These are phyloP conservation scores for Phytopythium aichiense DNA, from an alignment of 352 stramenopile species.

Conservation along the genomic window DNA sequence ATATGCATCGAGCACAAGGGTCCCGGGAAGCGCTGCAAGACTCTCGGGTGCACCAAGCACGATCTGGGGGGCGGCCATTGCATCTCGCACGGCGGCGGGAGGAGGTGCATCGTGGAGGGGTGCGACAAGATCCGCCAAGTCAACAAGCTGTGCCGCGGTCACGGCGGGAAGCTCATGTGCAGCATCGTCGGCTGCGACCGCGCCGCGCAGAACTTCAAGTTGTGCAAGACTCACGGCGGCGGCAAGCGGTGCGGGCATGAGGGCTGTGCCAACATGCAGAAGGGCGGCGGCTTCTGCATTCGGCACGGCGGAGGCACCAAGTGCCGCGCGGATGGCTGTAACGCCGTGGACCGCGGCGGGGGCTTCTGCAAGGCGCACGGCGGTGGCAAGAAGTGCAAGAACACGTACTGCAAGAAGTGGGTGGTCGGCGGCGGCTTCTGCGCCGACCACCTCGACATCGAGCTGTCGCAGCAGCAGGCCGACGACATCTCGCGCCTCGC, in stretches of 20 bases:
- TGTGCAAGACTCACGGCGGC: conserved; percentile 84
- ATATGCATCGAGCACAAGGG: conserved; percentile 78
- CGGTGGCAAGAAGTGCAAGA: conserved; percentile 74
- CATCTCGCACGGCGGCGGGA: conserved; percentile 79
- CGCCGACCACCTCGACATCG: conserved; percentile 55
- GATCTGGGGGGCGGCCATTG: conserved; percentile 80
- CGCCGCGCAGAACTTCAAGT: conserved; percentile 72
- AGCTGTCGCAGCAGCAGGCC: conserved; percentile 40
- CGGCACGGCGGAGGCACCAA: conserved; percentile 77
- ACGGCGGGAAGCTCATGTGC: conserved; percentile 79
- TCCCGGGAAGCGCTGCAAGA: conserved; percentile 76
- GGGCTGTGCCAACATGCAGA: conserved; percentile 81
- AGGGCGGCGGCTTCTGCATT: conserved; percentile 82
- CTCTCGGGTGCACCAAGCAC: conserved; percentile 73
- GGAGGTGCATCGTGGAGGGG: conserved; percentile 78
- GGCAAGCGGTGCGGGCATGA: conserved; percentile 63
- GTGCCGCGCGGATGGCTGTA: conserved; percentile 63
- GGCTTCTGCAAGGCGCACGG: conserved; percentile 85
- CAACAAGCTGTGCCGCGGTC: conserved; percentile 78
- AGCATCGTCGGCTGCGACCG: conserved; percentile 75
- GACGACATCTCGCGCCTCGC: conserved; percentile 60
- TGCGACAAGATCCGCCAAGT: conserved; percentile 86
- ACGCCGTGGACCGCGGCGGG: conserved; percentile 65
- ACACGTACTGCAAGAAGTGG: conserved; percentile 73
- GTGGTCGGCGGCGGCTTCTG: conserved; percentile 77